Conservation (phyloP, 2,329 filamentous ascomycete species). For the Aspergillus sp. region DNA sequence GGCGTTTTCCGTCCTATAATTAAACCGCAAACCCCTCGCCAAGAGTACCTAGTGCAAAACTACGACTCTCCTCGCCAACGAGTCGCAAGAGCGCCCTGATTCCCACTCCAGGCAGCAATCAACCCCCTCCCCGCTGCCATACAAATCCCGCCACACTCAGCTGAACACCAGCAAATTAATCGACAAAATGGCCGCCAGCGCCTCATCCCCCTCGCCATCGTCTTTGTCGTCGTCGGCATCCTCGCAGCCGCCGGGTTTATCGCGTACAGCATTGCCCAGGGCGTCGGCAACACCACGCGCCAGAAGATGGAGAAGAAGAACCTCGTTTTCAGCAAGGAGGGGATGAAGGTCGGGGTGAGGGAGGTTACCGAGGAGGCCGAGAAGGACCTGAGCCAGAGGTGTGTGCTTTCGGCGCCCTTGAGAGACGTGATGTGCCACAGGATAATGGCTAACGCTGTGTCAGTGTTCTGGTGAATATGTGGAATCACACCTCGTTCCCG, state of each 20-base stretch:
- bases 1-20: too few species aligned
- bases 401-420: conserved; percentile 5
- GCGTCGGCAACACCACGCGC: conserved; percentile 48
- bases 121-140: neutral
- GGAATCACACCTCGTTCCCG: conserved; percentile 40
- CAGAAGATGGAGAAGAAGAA: conserved; percentile 57
- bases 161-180: neutral
- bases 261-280: conserved; percentile 49
- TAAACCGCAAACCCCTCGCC: too few species aligned
- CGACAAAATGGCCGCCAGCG: conserved; percentile 16
- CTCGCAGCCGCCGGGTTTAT: conserved; percentile 47
- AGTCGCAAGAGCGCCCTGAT: too few species aligned
- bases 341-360: conserved; percentile 52
- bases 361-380: conserved; percentile 49
- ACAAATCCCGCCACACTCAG: neutral
- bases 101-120: too few species aligned
- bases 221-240: conserved; percentile 44
- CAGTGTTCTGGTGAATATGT: conserved; percentile 41
- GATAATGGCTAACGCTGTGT: too few species aligned
- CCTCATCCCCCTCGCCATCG: conserved; percentile 48
- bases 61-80: too few species aligned
- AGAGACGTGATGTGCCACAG: too few species aligned
- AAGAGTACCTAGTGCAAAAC: too few species aligned
- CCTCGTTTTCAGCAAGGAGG: conserved; percentile 50
- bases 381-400: conserved; percentile 51